A percentile compares a stretch with the other conserved stretches of the same genome.
Evolutionary conservation across 352 stramenopile species (phyloP).

Genomic region (Phytophthora megakarya): DNA sequence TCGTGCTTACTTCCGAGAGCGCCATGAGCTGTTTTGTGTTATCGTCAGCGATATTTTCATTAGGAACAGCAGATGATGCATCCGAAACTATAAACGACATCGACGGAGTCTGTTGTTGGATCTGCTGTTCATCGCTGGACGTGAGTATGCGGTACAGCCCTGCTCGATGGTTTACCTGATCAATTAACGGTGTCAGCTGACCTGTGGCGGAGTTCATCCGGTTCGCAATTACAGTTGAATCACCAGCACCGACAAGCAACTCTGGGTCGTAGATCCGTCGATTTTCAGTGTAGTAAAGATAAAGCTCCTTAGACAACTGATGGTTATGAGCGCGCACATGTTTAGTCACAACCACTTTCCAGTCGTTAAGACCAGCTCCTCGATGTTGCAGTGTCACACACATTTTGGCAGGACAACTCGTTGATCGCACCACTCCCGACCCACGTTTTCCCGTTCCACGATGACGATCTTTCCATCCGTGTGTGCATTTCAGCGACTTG

Average conservation of each 20-base stretch:
- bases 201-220: background rate
- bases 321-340: constrained; percentile 78
- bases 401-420: constrained; percentile 77
- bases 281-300: constrained; percentile 79
- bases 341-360: constrained; percentile 79
- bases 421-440: constrained; percentile 63
- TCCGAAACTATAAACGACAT: constrained; percentile 21
- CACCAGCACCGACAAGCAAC: constrained; percentile 42
- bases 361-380: constrained; percentile 42
- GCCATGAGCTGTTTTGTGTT: constrained; percentile 15
- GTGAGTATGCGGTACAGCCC: constrained; percentile 24
- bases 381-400: constrained; percentile 73
- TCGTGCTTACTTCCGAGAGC: constrained; percentile 11
- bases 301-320: constrained; percentile 73
- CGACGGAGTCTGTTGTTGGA: constrained; percentile 22
- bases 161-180: constrained; percentile 25
- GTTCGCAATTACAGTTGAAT: constrained; percentile 2
- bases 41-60: background rate
- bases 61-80: constrained; percentile 5
- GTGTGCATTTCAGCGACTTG: constrained; percentile 83
- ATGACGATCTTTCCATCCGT: constrained; percentile 77
- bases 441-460: constrained; percentile 71
- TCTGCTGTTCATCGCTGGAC: constrained; percentile 22
- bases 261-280: constrained; percentile 80
- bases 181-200: constrained; percentile 25